Evolutionary conservation across 2,329 filamentous ascomycete species (phyloP).

Genomic region (Botrytis deweyae): DNA sequence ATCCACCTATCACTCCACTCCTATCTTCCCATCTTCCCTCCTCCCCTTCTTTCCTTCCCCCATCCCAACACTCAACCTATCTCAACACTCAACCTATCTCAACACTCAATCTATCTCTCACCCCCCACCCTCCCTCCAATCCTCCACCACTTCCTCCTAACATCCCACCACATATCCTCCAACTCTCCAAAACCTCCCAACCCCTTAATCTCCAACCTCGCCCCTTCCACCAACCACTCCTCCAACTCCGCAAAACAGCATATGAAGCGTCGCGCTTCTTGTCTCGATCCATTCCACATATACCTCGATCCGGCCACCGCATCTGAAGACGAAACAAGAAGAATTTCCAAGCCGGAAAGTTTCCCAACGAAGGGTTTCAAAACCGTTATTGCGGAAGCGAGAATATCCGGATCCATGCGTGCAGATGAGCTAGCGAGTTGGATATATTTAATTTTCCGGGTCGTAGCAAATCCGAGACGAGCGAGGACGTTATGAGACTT

Average conservation of each 20-base stretch:
- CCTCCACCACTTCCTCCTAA: slow-evolving; percentile 19
- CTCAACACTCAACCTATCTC: background rate
- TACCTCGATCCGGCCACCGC: fast-evolving
- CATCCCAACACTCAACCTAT: too few relatives aligned
- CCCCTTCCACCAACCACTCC: background rate
- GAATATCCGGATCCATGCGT: slow-evolving; percentile 12
- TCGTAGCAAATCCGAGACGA: background rate
- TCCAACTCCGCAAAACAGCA: slow-evolving; percentile 18
- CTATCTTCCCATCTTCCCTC: background rate
- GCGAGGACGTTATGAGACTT: background rate
- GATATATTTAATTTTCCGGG: slow-evolving; percentile 7
- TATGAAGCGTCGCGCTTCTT: background rate
- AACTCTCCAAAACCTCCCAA: background rate
- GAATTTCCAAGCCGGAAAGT: background rate
- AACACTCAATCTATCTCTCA: background rate
- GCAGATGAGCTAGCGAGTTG: background rate
- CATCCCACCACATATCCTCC: slow-evolving; percentile 17
- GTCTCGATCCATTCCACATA: background rate
- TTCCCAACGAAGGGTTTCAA: slow-evolving; percentile 3
- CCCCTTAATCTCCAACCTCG: slow-evolving; percentile 1
- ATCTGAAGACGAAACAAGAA: background rate
- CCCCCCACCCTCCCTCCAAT: background rate
- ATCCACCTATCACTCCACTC: background rate
- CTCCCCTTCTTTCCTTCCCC: background rate
- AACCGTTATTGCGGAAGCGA: slow-evolving; percentile 18